A percentile compares a stretch with the other conserved stretches of the same genome.
Conservation (phyloP, 306 rosid species). For the Quillaja saponaria region DNA sequence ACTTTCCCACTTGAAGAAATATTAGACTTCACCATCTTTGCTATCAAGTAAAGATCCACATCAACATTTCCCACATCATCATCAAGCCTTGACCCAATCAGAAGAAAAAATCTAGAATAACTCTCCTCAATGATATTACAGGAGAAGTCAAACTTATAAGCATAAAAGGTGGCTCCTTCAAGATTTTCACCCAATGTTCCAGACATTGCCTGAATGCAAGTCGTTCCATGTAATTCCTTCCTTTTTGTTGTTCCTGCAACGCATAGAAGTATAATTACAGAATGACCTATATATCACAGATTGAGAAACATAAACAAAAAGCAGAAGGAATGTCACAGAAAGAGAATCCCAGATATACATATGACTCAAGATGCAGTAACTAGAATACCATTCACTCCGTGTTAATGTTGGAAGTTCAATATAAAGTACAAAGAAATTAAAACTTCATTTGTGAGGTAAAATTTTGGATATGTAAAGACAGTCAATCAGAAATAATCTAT, state of each 20-base stretch:
- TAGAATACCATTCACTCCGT: neutral
- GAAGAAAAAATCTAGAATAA: slow-evolving; percentile 60
- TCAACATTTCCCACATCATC: slow-evolving; percentile 58
- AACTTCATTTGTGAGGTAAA: neutral
- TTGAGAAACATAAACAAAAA: too few relatives aligned
- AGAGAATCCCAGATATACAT: too few relatives aligned
- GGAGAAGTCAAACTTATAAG: slow-evolving; percentile 60
- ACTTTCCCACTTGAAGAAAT: slow-evolving; percentile 55
- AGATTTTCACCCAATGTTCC: slow-evolving; percentile 58
- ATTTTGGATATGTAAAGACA: neutral
- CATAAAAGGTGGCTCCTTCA: slow-evolving; percentile 50
- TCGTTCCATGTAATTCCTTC: slow-evolving; percentile 70
- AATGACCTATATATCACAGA: too few relatives aligned
- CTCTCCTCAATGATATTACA: slow-evolving; percentile 45
- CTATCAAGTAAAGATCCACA: slow-evolving; percentile 53
- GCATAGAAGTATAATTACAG: slow-evolving; percentile 4
- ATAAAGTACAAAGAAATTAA: neutral
- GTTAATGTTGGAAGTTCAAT: neutral
- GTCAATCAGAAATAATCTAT: neutral
- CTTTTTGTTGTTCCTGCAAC: slow-evolving; percentile 61
- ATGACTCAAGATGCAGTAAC: neutral
- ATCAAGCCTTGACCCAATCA: slow-evolving; percentile 58
- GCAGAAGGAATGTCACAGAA: too few relatives aligned
- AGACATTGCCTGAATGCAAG: slow-evolving; percentile 41
- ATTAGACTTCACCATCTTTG: slow-evolving; percentile 54